phyloP scores from a whole-genome alignment of 2,329 filamentous ascomycete species.

The Plectosphaerella plurivora region DNA sequence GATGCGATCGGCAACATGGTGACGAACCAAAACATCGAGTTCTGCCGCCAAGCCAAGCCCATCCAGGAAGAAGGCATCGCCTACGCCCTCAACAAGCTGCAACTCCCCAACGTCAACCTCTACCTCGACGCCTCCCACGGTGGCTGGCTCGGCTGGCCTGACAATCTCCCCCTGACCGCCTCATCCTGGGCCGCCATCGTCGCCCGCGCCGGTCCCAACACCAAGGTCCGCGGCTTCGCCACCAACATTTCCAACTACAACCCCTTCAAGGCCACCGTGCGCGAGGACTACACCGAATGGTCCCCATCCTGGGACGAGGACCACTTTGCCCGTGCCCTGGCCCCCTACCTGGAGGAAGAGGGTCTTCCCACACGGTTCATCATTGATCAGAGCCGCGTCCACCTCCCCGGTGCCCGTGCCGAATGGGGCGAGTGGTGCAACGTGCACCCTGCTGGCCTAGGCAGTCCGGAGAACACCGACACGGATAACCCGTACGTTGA shows the following conservation, averaged over 20 bases:
- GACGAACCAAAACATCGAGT: constrained; percentile 28
- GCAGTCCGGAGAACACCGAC: constrained; percentile 24
- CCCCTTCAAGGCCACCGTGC: constrained; percentile 25
- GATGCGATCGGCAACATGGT: constrained; percentile 34
- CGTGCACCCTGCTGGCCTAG: constrained; percentile 28
- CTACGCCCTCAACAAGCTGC: constrained; percentile 32
- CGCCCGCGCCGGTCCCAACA: constrained; percentile 18
- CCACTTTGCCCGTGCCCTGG: constrained; percentile 30
- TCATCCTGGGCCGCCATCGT: constrained; percentile 31
- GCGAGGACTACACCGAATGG: constrained; percentile 33
- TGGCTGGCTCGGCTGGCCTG: constrained; percentile 37
- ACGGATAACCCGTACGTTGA: constrained; percentile 27
- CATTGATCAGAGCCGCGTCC: constrained; percentile 34
- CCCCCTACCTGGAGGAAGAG: constrained; percentile 25
- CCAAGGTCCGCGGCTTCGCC: constrained; percentile 29
- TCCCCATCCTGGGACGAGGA: constrained; percentile 31
- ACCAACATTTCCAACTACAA: constrained; percentile 37
- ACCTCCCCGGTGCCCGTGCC: constrained; percentile 24
- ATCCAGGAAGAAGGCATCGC: constrained; percentile 34
- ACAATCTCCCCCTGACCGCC: constrained; percentile 26
- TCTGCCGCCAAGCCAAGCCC: constrained; percentile 27
- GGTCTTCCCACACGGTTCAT: constrained; percentile 35
- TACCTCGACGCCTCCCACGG: constrained; percentile 38
- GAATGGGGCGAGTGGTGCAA: constrained; percentile 39
- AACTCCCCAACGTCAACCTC: constrained; percentile 29